A percentile compares a stretch with the other conserved stretches of the same genome.
Evolutionary conservation across 2,329 filamentous ascomycete genomes (phyloP).

Genomic region (Penicillium sp.): DNA sequence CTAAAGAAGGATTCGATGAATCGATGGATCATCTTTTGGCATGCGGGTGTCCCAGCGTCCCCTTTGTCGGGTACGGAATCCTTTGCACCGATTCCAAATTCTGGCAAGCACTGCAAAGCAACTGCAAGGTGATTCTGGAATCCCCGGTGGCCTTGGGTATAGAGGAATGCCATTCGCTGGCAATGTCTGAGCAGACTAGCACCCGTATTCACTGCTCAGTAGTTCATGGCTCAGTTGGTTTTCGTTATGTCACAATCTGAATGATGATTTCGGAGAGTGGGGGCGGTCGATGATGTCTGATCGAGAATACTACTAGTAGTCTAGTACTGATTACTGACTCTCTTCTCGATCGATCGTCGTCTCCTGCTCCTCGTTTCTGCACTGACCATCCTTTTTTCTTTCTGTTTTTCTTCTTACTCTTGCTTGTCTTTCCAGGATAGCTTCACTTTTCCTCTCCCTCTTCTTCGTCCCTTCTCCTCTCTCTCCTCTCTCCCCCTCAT

Average conservation of each 20-base stretch:
- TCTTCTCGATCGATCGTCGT: not conserved
- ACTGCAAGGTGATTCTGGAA: too few relatives aligned
- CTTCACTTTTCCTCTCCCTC: not conserved
- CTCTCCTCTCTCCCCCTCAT: constrained; percentile 6
- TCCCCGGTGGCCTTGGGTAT: too few relatives aligned
- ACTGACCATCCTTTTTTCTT: not conserved
- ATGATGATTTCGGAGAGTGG: not conserved
- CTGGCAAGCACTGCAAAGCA: not conserved
- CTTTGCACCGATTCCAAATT: not conserved
- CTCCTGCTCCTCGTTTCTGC: not conserved
- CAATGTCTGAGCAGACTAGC: too few relatives aligned
- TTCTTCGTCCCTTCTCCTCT: not conserved
- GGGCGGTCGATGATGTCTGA: not conserved
- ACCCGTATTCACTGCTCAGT: too few relatives aligned
- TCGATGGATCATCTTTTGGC: constrained; percentile 1
- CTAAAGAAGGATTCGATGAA: too few relatives aligned
- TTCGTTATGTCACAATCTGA: too few relatives aligned
- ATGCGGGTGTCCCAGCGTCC: constrained; percentile 15
- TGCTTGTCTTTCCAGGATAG: not conserved
- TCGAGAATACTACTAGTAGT: not conserved
- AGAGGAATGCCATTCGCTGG: too few relatives aligned
- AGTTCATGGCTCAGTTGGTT: too few relatives aligned
- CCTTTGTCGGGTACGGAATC: constrained; percentile 13
- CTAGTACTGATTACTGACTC: too few relatives aligned
- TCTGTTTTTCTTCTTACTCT: not conserved